Conservation (phyloP, 768 basidiomycete genomes). For the Tulasnella sp. region DNA sequence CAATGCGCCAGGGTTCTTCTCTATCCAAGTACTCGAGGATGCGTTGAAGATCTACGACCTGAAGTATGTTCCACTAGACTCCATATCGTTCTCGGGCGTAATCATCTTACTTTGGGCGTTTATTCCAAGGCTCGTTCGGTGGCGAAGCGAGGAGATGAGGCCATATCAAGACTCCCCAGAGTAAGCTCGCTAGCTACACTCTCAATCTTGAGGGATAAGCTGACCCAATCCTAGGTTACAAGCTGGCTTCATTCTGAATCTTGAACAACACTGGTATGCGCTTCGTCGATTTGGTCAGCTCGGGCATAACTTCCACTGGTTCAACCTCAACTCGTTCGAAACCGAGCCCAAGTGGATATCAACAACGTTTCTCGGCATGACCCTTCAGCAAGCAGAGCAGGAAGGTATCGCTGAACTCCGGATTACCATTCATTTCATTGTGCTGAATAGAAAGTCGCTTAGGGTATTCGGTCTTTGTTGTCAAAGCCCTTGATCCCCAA, state of each 20-base stretch:
- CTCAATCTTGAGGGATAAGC: constrained; percentile 18
- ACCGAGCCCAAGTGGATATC: constrained; percentile 71
- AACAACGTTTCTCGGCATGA: constrained; percentile 74
- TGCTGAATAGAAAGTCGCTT: constrained; percentile 20
- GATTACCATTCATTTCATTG: constrained; percentile 25
- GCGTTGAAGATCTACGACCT: constrained; percentile 81
- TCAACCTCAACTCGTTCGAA: constrained; percentile 76
- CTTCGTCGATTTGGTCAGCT: constrained; percentile 67
- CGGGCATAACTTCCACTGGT: constrained; percentile 60
- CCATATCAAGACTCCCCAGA: constrained; percentile 68
- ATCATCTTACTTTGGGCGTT: neutral
- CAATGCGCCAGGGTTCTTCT: constrained; percentile 65
- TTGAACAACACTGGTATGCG: constrained; percentile 84
- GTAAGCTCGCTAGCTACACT: constrained; percentile 34
- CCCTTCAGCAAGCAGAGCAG: constrained; percentile 75
- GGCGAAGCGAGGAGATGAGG: constrained; percentile 78
- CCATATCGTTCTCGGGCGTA: neutral
- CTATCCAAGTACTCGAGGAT: constrained; percentile 78
- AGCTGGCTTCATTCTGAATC: constrained; percentile 80
- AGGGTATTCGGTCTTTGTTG: constrained; percentile 79
- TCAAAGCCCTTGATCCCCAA: constrained; percentile 28
- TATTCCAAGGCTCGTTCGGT: constrained; percentile 57
- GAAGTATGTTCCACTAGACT: constrained; percentile 40
- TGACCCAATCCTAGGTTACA: constrained; percentile 47
- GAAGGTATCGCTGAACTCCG: constrained; percentile 48